Evolutionary conservation across 352 stramenopile genomes (phyloP), one percentile per base, ranked within the genome.

Genomic region (Stephanocyclus meneghinianus): DNA sequence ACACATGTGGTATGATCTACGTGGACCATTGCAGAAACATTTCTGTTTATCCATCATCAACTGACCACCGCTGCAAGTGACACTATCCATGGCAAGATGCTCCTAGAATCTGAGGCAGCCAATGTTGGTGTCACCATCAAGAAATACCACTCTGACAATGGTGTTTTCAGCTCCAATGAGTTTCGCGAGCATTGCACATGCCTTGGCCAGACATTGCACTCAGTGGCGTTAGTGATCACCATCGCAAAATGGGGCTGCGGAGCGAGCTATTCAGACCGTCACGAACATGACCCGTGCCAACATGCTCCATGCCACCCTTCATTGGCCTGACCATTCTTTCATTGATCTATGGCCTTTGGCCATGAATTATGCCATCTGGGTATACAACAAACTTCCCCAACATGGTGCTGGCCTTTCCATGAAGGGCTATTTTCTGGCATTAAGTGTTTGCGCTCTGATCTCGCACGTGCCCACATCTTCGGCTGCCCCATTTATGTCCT

Each of bases 221-320:
- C 32, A 45, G 55, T 45, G 55, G 21, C 30, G 13, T 45, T 21
- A 13, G 55, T 6, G 55, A 10, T 45, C 21, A 63, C 18, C 55
- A 63, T 63, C n/a, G n/a, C 55, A n/a, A 63, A 63, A 62, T 62
- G 26, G 53, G 7, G 29, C 40, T 32, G 53, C 53, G 9, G 53
- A 62, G n/a, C 16, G 26, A 3, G 30, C 26, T 30, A 45, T 63
- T 11, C 10, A 45, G 30, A 63, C 6, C 29, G 45, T 63, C 30
- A 32, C 51, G 5, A 26, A 60, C 16, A 35, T 26, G 51, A n/a
- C 51, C 9, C 16, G 51, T 2, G 32, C 55, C 29, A 44, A 47
- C 15, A 40, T 74, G 15, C 32, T 74, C 47, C 53, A 57, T 60
- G 32, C 55, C 7, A 50, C 53, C 18, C 15, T 26, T 1, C 53